Evolutionary conservation across 805 yeast genomes (phyloP).

Genomic region (Candida railenensis): DNA sequence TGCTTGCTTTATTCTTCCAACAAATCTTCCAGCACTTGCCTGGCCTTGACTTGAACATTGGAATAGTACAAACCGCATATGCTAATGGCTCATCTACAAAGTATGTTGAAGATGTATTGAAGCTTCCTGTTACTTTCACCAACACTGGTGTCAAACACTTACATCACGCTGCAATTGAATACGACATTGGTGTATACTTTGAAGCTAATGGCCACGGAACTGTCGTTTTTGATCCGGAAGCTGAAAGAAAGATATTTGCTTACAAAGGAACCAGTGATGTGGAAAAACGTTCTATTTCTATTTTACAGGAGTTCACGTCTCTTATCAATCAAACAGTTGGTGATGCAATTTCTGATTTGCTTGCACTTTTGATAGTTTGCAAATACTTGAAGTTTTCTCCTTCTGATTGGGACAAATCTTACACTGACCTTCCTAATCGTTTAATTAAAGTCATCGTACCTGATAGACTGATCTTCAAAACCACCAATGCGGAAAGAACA

Average conservation of each 20-base stretch:
- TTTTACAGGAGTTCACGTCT: conserved; percentile 60
- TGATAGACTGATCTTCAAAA: conserved; percentile 75
- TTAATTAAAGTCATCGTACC: conserved; percentile 79
- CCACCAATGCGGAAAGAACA: conserved; percentile 88
- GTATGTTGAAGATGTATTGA: conserved; percentile 58
- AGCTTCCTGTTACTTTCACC: conserved; percentile 81
- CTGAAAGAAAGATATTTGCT: conserved; percentile 34
- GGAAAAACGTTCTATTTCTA: conserved; percentile 51
- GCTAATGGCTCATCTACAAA: conserved; percentile 92
- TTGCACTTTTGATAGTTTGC: conserved; percentile 70
- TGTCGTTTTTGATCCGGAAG: conserved; percentile 67
- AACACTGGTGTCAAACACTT: conserved; percentile 96
- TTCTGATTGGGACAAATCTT: conserved; percentile 69
- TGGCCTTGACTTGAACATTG: conserved; percentile 49
- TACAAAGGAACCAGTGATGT: conserved; percentile 28
- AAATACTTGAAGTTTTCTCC: conserved; percentile 59
- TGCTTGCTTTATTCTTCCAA: conserved; percentile 69
- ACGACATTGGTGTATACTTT: conserved; percentile 90
- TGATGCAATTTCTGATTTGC: conserved; percentile 91
- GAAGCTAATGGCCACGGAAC: conserved; percentile 99
- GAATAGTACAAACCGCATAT: conserved; percentile 96
- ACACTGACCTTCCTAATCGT: conserved; percentile 83
- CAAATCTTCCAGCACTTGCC: conserved; percentile 47
- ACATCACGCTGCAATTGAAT: conserved; percentile 85
- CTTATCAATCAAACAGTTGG: conserved; percentile 97